Percentiles rank a stretch among this genome's conserved stretches.
These are phyloP conservation scores for Penicillium crystallinum DNA, from an alignment of 495 filamentous ascomycete species.

Conservation along the genomic window DNA sequence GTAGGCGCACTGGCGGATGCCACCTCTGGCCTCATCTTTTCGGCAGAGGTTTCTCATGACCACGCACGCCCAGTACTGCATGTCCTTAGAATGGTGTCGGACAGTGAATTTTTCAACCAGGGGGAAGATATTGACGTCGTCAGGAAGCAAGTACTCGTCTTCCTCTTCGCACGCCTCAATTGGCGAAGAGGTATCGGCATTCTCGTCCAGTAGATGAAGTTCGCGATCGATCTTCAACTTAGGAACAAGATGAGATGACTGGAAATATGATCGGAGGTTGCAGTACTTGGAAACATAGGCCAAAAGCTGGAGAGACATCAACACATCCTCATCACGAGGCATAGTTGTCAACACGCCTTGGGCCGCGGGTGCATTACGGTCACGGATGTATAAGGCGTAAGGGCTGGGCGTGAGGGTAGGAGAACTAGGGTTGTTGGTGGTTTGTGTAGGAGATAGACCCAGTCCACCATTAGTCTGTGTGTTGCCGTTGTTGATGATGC, in stretches of 20 bases:
- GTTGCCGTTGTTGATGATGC: slow-evolving; percentile 64
- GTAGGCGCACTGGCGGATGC: slow-evolving; percentile 94
- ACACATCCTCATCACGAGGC: slow-evolving; percentile 92
- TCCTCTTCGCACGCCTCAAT: slow-evolving; percentile 57
- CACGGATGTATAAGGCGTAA: slow-evolving; percentile 70
- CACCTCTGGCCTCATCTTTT: slow-evolving; percentile 90
- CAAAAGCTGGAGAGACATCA: slow-evolving; percentile 96
- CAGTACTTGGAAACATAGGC: slow-evolving; percentile 99
- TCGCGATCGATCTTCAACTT: slow-evolving; percentile 85
- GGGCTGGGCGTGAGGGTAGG: slow-evolving; percentile 64
- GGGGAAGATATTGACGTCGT: slow-evolving; percentile 97
- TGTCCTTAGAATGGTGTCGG: slow-evolving; percentile 86
- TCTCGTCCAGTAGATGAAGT: slow-evolving; percentile 70
- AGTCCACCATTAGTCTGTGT: slow-evolving; percentile 57
- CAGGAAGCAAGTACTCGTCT: slow-evolving; percentile 86
- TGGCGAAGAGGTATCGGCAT: slow-evolving; percentile 39
- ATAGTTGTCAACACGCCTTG: slow-evolving; percentile 76
- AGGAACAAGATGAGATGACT: slow-evolving; percentile 88
- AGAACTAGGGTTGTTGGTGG: slow-evolving; percentile 63
- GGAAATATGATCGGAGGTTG: slow-evolving; percentile 91
- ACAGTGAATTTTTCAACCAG: slow-evolving; percentile 98
- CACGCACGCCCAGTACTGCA: slow-evolving; percentile 99
- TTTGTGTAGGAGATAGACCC: slow-evolving; percentile 71
- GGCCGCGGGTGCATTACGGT: slow-evolving; percentile 58
- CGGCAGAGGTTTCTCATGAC: slow-evolving; percentile 98